Conservation (phyloP, 176 grass and related monocot genomes). For the Cocos nucifera region DNA sequence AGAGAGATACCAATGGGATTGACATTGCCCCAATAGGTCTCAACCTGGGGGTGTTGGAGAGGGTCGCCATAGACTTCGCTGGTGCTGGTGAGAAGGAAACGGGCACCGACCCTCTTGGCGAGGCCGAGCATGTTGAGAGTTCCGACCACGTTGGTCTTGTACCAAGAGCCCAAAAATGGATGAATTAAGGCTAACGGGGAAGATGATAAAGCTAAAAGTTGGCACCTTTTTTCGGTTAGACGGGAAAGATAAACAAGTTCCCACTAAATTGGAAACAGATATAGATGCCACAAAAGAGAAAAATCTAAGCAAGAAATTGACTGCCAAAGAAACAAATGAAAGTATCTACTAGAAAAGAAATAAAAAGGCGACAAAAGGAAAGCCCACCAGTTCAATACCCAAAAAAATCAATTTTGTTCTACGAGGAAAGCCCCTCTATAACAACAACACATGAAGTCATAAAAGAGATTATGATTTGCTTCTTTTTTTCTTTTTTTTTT, state of each 20-base stretch:
- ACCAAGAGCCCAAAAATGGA: conserved; percentile 30
- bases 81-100: conserved; percentile 92
- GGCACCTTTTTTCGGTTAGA: neutral
- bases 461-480: no score
- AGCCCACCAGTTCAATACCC: no score
- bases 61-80: conserved; percentile 95
- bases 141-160: conserved; percentile 97
- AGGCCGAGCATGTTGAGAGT: conserved; percentile 94
- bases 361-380: no score
- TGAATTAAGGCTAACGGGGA: conserved; percentile 13
- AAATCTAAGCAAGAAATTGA: no score
- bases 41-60: conserved; percentile 85
- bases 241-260: no score
- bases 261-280: neutral
- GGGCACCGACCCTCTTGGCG: conserved; percentile 76
- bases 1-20: conserved; percentile 69
- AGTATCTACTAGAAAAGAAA: no score
- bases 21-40: conserved; percentile 99
- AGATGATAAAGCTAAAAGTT: neutral
- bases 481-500: no score
- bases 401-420: no score
- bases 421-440: no score
- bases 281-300: no score
- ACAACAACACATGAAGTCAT: no score
- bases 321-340: no score